Percentiles rank a stretch among this genome's conserved stretches.
Conservation (phyloP, 2,329 filamentous ascomycete genomes). For the Juglanconis sp. region DNA sequence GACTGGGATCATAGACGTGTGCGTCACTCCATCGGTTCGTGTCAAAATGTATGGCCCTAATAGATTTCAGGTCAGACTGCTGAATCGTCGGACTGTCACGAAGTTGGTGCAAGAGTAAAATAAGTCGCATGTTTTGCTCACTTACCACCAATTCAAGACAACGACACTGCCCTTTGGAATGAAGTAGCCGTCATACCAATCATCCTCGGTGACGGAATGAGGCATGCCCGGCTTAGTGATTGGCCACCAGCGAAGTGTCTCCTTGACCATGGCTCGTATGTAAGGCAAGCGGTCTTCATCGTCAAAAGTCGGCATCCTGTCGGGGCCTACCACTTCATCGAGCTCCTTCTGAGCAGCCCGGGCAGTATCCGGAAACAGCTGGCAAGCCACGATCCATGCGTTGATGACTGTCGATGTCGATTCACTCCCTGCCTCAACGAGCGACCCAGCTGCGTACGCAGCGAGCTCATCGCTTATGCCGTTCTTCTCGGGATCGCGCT, state of each 20-base stretch:
- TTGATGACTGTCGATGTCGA: constrained; percentile 31
- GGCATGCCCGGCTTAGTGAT: constrained; percentile 29
- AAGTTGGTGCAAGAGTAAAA: too few relatives aligned
- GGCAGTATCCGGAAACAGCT: constrained; percentile 33
- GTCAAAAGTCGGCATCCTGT: constrained; percentile 30
- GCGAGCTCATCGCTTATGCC: constrained; percentile 24
- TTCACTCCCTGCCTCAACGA: constrained; percentile 32
- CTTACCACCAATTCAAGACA: constrained; percentile 28
- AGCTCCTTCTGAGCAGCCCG: constrained; percentile 33
- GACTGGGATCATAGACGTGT: constrained; percentile 22
- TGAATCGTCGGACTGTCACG: too few relatives aligned
- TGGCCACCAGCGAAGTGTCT: constrained; percentile 38
- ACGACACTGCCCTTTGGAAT: constrained; percentile 35
- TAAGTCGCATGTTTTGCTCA: not conserved
- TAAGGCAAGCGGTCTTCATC: constrained; percentile 36
- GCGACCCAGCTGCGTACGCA: constrained; percentile 24
- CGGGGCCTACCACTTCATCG: constrained; percentile 30
- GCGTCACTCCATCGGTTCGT: constrained; percentile 22
- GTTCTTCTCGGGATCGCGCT: constrained; percentile 21
- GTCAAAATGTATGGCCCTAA: constrained; percentile 29
- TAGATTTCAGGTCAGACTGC: not conserved
- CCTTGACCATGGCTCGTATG: constrained; percentile 36
- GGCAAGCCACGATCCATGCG: constrained; percentile 35
- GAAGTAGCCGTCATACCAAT: constrained; percentile 33
- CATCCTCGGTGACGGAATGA: constrained; percentile 34